Base-by-base conservation (phyloP, 2,329 filamentous ascomycete species). In the Dothidotthia symphoricarpi region DNA sequence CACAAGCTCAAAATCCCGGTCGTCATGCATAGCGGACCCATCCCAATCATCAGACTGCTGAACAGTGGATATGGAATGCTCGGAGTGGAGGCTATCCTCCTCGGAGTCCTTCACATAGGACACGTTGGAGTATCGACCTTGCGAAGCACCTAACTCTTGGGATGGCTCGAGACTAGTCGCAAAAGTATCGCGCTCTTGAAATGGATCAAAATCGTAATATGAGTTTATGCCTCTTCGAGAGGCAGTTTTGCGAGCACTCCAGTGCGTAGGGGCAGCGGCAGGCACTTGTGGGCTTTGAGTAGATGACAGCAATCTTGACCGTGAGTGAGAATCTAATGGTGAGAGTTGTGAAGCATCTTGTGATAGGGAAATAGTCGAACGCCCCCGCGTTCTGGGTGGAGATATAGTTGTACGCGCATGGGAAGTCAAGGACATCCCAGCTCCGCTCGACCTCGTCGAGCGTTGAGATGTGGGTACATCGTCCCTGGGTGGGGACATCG, bases 41-140 rank as follows among this genome's bases (percentile, higher is more conserved):
- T 28, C 28, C 47, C 39, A 36, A 16, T 55, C 52, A 34, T 59
- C 55, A 3, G 60, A 59, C 26, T 48, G 39, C 4, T 39, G 53
- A 3, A 51, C 33, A 11, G 55, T 61, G 10, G 62, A 62, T 3
- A 62, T 29, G 1, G 55, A 60, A 7, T 47, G 39, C 37, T 59
- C 57, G n/a, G 63, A 59, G 15, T 46, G 50, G n/a, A 53, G 22
- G 17, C 48, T 63, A 26, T 48, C 53, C 25, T 65, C 59, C 31
- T 61, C 60, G 2, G 61, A 64, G 29, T 64, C 56, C 31, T 59
- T 61, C n/a, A 63, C 45, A 15, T 47, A 53, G 5, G 39, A 40
- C 10, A 57, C 46, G 17, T 61, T 47, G 8, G 55, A 44, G 36
- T 47, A 59, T 31, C 44, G 55, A 24, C 51, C 46, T 34, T 53